Evolutionary conservation across 2,329 filamentous ascomycete species (phyloP).

Genomic region (Coniella lustricola): DNA sequence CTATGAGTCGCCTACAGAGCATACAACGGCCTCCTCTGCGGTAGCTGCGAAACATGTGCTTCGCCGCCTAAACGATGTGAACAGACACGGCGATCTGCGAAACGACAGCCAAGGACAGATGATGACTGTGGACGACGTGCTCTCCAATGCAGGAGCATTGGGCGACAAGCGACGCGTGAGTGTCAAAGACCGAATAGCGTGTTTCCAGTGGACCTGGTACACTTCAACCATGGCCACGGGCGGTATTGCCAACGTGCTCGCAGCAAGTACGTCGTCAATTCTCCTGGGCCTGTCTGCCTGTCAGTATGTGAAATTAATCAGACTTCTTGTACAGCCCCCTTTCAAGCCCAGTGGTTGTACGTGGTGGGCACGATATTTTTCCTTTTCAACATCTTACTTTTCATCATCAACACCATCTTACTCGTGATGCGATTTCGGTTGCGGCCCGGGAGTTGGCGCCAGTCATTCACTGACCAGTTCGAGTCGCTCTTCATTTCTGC

Average conservation of each 20-base stretch:
- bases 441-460: constrained; percentile 62
- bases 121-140: constrained; percentile 26
- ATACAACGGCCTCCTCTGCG: constrained; percentile 17
- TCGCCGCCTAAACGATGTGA: constrained; percentile 8
- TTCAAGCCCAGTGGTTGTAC: constrained; percentile 46
- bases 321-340: constrained; percentile 36
- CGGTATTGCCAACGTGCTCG: constrained; percentile 48
- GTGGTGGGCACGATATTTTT: constrained; percentile 55
- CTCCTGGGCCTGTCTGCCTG: not conserved
- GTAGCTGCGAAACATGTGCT: constrained; percentile 11
- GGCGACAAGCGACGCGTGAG: constrained; percentile 25
- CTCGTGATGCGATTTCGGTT: constrained; percentile 62
- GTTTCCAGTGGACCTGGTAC: constrained; percentile 69
- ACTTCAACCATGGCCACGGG: constrained; percentile 59
- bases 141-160: constrained; percentile 25
- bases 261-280: constrained; percentile 38
- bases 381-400: constrained; percentile 56
- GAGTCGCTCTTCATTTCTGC: constrained; percentile 74
- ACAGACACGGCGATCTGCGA: not conserved
- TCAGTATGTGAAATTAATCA: not conserved
- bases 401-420: constrained; percentile 54
- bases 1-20: constrained; percentile 33
- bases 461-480: constrained; percentile 67
- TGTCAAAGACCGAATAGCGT: constrained; percentile 44
- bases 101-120: constrained; percentile 2